phyloP scores from a whole-genome alignment of 2,329 filamentous ascomycete genomes.

The Mycosphaerella sp. region DNA sequence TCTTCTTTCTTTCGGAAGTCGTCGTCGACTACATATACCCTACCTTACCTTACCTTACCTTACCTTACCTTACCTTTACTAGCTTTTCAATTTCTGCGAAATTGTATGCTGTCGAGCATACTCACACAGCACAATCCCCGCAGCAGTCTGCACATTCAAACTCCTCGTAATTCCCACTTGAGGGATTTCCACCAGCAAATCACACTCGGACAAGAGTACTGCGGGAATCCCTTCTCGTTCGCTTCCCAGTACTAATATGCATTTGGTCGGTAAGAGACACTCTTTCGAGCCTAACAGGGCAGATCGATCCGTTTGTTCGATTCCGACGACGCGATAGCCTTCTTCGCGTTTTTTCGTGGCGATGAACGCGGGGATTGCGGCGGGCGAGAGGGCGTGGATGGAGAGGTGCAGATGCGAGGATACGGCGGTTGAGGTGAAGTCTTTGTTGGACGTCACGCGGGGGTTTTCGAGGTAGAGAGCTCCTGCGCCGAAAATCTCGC shows the following conservation, averaged over 20 bases:
- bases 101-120: slow-evolving; percentile 40
- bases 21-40: background rate
- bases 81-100: background rate
- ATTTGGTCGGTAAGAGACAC: slow-evolving; percentile 33
- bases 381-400: slow-evolving; percentile 34
- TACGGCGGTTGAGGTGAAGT: slow-evolving; percentile 47
- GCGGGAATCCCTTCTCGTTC: slow-evolving; percentile 49
- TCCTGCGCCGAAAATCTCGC: slow-evolving; percentile 47
- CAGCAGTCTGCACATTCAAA: slow-evolving; percentile 52
- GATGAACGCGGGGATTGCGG: slow-evolving; percentile 35
- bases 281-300: slow-evolving; percentile 38
- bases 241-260: slow-evolving; percentile 44
- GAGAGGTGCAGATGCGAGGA: slow-evolving; percentile 46
- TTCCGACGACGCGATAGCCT: slow-evolving; percentile 48
- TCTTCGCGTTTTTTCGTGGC: slow-evolving; percentile 40
- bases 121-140: slow-evolving; percentile 48
- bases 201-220: slow-evolving; percentile 44
- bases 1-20: too few relatives aligned
- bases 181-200: slow-evolving; percentile 49
- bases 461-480: slow-evolving; percentile 41
- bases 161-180: slow-evolving; percentile 49
- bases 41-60: background rate
- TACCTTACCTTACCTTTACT: too few relatives aligned
- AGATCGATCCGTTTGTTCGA: slow-evolving; percentile 50
- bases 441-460: slow-evolving; percentile 40